Conservation (phyloP, 2,329 filamentous ascomycete species). For the Conoideocrella luteorostrata region DNA sequence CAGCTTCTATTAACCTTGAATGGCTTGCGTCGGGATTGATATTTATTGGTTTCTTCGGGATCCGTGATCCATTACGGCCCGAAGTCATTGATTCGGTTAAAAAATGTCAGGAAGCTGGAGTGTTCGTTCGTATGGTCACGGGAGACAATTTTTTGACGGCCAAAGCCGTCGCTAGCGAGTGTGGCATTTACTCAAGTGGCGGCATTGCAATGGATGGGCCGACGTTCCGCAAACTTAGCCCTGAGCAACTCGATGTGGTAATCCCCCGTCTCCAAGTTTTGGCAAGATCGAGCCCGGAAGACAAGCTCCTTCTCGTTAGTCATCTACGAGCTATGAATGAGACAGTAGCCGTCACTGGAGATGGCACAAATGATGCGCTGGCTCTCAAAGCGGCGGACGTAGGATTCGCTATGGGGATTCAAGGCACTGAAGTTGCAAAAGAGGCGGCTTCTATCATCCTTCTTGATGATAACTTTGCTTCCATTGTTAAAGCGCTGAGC, state of each 20-base stretch:
- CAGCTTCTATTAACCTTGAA: constrained; percentile 28
- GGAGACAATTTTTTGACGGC: constrained; percentile 39
- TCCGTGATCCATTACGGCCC: constrained; percentile 59
- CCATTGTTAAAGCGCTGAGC: constrained; percentile 56
- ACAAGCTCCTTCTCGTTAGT: constrained; percentile 60
- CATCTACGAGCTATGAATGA: constrained; percentile 59
- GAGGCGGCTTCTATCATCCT: constrained; percentile 60
- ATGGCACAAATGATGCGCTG: constrained; percentile 61
- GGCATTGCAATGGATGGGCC: constrained; percentile 54
- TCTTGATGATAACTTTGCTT: constrained; percentile 59
- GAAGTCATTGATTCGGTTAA: constrained; percentile 57
- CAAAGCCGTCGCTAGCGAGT: constrained; percentile 37
- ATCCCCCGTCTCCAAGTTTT: constrained; percentile 61
- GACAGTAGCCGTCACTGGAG: constrained; percentile 60
- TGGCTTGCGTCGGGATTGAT: constrained; percentile 41
- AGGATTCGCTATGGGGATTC: constrained; percentile 62
- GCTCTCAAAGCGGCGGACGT: constrained; percentile 61
- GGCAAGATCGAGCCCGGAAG: constrained; percentile 62
- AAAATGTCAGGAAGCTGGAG: constrained; percentile 56
- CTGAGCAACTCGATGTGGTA: constrained; percentile 41
- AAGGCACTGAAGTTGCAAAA: constrained; percentile 60
- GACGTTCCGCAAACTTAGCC: constrained; percentile 51
- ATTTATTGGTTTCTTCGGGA: constrained; percentile 49
- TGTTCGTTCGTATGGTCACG: constrained; percentile 60
- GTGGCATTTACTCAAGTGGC: constrained; percentile 46